Evolutionary conservation across 371 early-diverging fungal genomes (phyloP).

Genomic region (Capillidium rhysosporum): DNA sequence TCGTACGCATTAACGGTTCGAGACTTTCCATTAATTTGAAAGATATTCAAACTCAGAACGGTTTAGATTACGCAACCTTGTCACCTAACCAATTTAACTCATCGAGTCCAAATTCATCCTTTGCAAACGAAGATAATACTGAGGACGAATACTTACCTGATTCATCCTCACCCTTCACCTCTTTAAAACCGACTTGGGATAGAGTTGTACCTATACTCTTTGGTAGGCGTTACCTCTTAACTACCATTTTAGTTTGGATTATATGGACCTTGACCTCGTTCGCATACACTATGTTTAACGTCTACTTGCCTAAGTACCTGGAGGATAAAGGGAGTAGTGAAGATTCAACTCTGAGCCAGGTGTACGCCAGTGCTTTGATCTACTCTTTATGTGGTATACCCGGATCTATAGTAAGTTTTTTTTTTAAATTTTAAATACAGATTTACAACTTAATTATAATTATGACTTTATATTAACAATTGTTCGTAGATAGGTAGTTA

Average conservation of each 20-base stretch:
- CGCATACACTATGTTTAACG: constrained; percentile 73
- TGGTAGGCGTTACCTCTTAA: constrained; percentile 13
- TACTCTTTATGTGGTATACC: constrained; percentile 62
- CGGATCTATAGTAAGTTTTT: constrained; percentile 37
- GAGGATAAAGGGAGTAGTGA: constrained; percentile 27
- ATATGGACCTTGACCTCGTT: constrained; percentile 61
- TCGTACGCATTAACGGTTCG: constrained; percentile 40
- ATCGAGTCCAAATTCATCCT: background rate
- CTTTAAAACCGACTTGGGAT: background rate
- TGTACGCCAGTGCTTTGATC: constrained; percentile 53
- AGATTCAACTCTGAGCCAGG: constrained; percentile 24
- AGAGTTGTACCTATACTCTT: background rate
- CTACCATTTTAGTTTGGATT: constrained; percentile 48
- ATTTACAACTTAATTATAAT: no score
- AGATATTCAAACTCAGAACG: constrained; percentile 1
- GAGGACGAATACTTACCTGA: background rate
- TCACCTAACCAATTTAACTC: background rate
- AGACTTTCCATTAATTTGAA: background rate
- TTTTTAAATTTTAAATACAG: background rate
- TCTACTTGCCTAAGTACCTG: constrained; percentile 54
- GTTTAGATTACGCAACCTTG: background rate
- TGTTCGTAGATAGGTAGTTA: constrained; percentile 34
- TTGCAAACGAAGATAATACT: background rate
- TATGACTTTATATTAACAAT: no score
- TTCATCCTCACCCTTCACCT: background rate